A percentile compares a stretch with the other conserved stretches of the same genome.
Conservation (phyloP, 2,329 filamentous ascomycete genomes). For the Penicillium nordicum region DNA sequence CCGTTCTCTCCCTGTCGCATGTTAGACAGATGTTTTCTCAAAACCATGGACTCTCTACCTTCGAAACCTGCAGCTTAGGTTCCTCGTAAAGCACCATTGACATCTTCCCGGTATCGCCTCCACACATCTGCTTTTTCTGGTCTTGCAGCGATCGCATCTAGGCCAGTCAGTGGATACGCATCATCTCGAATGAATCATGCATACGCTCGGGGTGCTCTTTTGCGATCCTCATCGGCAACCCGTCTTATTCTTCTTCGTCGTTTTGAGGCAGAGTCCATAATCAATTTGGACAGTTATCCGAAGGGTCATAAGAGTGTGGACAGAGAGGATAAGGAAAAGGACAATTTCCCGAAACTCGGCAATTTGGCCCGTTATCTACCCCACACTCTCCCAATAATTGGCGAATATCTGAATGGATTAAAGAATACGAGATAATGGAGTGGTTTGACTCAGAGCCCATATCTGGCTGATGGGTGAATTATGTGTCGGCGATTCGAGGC, state of each 20-base stretch:
- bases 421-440: neutral
- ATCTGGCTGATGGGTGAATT: neutral
- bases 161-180: neutral
- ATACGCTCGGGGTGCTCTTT: slow-evolving; percentile 33
- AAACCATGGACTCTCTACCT: slow-evolving; percentile 10
- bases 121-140: slow-evolving; percentile 37
- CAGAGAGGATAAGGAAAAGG: neutral
- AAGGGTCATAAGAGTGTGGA: neutral
- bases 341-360: neutral
- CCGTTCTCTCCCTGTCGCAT: neutral
- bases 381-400: neutral
- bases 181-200: slow-evolving; percentile 3
- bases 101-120: slow-evolving; percentile 26
- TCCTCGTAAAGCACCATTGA: slow-evolving; percentile 23
- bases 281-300: neutral
- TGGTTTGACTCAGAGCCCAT: neutral
- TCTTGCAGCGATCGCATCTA: slow-evolving; percentile 36
- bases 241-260: slow-evolving; percentile 19
- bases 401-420: neutral
- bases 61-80: slow-evolving; percentile 10
- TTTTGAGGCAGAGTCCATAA: neutral
- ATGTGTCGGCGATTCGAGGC: neutral
- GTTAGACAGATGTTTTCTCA: neutral
- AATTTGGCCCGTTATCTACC: neutral
- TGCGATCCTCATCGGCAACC: slow-evolving; percentile 36